Evolutionary conservation across 495 filamentous ascomycete species (phyloP), one percentile per base, ranked within the genome.

Genomic region (Amphirosellinia nigrospora): DNA sequence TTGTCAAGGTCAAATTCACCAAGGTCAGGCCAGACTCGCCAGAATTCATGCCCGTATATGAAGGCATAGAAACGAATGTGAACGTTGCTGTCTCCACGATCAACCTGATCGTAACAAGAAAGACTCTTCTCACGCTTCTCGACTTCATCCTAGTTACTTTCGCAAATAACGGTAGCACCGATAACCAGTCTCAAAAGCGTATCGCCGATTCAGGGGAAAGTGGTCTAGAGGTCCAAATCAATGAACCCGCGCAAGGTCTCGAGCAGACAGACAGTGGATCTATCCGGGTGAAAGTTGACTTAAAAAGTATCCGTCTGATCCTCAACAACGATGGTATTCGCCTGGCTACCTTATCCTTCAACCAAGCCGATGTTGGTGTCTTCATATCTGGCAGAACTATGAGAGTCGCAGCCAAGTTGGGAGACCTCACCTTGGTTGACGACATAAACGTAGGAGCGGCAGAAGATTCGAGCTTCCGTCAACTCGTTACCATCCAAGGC

Each of bases 291-390:
- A 97, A 97, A 82, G 89, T 96, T 30, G 90, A 97, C 68, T 82
- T 99, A 53, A 94, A 97, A 81, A 96, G 93, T 83, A 96, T 99
- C 74, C 87, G 91, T 16, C 85, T 98, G 60, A 94, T 99, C 72
- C 87, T 99, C n/a, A 99, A 99, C 78, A 98, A 99, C 74, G 96
- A 99, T 75, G 96, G 96, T 4, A 97, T 98, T 63, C 90, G 95
- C 34, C 85, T 99, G 21, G 96, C 95, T 52, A 98, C 96, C 0
- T 82, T 99, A 30, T 96, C 92, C 75, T 90, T 99, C 69, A 94
- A 92, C 68, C 93, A 94, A 62, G 96, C 93, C 11, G 91, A 97
- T 80, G 91, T 97, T 55, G 93, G 92, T 15, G 91, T 99, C 28
- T 96, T 96, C 82, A 79, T 99, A 16, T 89, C 91, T 70, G 94